A percentile compares a stretch with the other conserved stretches of the same genome.
phyloP scores from a whole-genome alignment of 768 basidiomycete genomes.

The Lentinula sp. region DNA sequence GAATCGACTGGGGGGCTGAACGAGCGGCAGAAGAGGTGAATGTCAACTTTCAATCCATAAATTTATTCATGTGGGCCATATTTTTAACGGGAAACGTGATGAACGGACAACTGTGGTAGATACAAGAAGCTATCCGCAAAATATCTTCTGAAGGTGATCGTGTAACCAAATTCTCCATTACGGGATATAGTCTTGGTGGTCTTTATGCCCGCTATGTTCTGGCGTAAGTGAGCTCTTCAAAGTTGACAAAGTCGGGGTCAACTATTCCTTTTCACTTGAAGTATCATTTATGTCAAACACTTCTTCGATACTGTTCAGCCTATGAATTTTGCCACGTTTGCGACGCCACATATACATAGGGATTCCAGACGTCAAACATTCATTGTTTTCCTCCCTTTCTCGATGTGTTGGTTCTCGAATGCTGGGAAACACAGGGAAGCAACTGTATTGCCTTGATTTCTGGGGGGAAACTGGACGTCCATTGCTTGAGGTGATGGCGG shows the following conservation, averaged over 20 bases:
- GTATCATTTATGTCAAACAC: constrained; percentile 11
- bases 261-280: not conserved
- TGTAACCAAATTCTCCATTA: constrained; percentile 19
- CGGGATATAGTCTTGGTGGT: constrained; percentile 31
- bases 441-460: constrained; percentile 27
- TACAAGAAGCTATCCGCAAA: constrained; percentile 17
- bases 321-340: constrained; percentile 31
- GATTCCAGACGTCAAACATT: constrained; percentile 13
- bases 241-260: no score
- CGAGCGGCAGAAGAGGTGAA: constrained; percentile 13
- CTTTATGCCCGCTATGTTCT: constrained; percentile 27
- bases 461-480: constrained; percentile 20
- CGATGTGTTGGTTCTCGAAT: constrained; percentile 22
- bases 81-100: no score
- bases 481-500: constrained; percentile 24
- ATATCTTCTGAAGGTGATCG: constrained; percentile 14
- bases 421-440: constrained; percentile 27
- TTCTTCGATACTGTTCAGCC: constrained; percentile 29
- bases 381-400: constrained; percentile 3
- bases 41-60: not conserved
- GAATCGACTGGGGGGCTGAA: constrained; percentile 28
- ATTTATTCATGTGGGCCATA: no score
- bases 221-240: constrained; percentile 12
- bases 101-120: not conserved
- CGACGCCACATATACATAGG: constrained; percentile 32